Evolutionary conservation across 306 rosid genomes (phyloP).

Genomic region (Alnus rubra): DNA sequence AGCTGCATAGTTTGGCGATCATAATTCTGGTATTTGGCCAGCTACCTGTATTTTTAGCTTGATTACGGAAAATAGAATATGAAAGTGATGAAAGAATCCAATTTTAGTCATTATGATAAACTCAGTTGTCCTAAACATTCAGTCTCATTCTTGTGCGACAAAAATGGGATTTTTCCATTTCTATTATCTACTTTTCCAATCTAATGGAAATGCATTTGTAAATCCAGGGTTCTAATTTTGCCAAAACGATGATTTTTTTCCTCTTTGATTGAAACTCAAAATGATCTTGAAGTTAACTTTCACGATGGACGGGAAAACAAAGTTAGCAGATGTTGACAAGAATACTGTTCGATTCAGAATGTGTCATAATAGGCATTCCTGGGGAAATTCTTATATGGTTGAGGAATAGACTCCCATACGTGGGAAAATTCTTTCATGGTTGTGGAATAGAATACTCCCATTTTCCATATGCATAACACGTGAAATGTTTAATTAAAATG

Average conservation of each 20-base stretch:
- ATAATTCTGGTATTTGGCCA: background rate
- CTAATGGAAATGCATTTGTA: background rate
- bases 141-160: conserved; percentile 1
- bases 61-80: background rate
- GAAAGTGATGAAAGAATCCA: background rate
- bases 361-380: background rate
- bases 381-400: background rate
- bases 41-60: background rate
- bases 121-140: background rate
- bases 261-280: background rate
- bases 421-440: no score
- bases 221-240: background rate
- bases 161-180: background rate
- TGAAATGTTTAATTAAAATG: no score
- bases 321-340: background rate
- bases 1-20: background rate
- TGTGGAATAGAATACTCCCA: no score
- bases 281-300: background rate
- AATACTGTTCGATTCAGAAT: background rate
- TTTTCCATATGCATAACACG: no score
- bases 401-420: background rate
- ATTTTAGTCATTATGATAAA: background rate
- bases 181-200: background rate
- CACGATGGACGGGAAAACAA: background rate
- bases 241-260: background rate